Base-by-base conservation (phyloP, 1,139 yeast genomes). In the Geotrichum histeridarum region DNA sequence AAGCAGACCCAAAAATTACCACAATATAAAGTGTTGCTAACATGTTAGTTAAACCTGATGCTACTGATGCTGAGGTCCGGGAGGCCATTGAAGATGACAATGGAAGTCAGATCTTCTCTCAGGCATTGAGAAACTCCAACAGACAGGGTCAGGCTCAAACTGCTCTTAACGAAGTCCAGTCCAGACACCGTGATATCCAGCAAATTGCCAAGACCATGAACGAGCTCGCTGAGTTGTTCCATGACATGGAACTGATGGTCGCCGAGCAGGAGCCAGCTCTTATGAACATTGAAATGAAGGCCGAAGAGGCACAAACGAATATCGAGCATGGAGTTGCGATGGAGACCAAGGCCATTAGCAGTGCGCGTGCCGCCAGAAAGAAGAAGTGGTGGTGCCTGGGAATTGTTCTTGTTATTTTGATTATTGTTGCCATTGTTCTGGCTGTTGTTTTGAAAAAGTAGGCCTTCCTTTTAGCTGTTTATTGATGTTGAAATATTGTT, bases 71-170 rank as follows among this genome's bases (percentile, higher is more conserved):
- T 48, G 96, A 91, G 71, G 82, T 87, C 56, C 81, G 79, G 62
- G 86, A 83, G 57, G 49, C 51, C 32, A 45, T 54, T 41, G 54
- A 48, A 3, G 53, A 51, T 14, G 33, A 47, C 30, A 45, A 47
- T 42, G 50, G 54, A 35, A 89, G 86, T 68, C 98, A 90, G 72
- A 86, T 90, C 67, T 93, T 93, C 74, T 91, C 94, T 59, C 95
- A 90, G 73, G 97, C 97, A 14, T 78, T 93, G 63, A 77, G 89
- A 78, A 88, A 85, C 74, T 86, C 95, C 55, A 88, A 89, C 71
- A 84, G 97, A 74, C 84, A 95, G 67, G 99, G 99, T 62, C 96
- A 93, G 73, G 98, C 99, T 51, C 82, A 94, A 70, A 83, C 96
- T 37, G 99, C 95, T 2, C 79, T 93, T 65, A 87, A 89, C 66